phyloP scores from a whole-genome alignment of 2,329 filamentous ascomycete genomes.

The Phaeosphaeriaceae sp. region DNA sequence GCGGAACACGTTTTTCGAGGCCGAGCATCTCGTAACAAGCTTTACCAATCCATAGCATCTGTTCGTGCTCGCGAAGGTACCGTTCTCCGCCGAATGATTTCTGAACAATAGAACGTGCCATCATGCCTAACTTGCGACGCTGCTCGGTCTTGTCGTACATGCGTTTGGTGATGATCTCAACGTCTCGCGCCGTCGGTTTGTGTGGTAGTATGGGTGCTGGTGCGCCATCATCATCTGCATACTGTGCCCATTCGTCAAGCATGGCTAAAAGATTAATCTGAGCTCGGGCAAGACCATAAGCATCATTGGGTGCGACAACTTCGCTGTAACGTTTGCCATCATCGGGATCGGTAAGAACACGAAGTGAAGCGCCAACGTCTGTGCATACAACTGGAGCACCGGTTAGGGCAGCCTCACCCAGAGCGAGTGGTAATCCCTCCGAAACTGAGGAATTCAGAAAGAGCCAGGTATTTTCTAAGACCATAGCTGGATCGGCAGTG shows the following conservation, averaged over 20 bases:
- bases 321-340: conserved; percentile 61
- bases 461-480: conserved; percentile 51
- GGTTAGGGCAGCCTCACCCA: conserved; percentile 64
- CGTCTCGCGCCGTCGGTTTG: conserved; percentile 58
- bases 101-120: conserved; percentile 63
- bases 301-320: conserved; percentile 69
- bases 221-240: conserved; percentile 58
- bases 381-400: conserved; percentile 64
- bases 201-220: conserved; percentile 54
- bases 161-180: conserved; percentile 60
- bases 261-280: conserved; percentile 68
- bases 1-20: conserved; percentile 30
- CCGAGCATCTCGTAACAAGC: conserved; percentile 44
- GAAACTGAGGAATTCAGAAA: conserved; percentile 63
- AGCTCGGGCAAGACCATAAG: conserved; percentile 64
- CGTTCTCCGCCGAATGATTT: conserved; percentile 65
- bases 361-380: conserved; percentile 62
- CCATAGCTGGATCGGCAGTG: conserved; percentile 60
- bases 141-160: conserved; percentile 67
- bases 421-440: conserved; percentile 62
- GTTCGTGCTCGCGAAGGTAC: conserved; percentile 67
- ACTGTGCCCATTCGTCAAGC: conserved; percentile 66
- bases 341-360: conserved; percentile 62
- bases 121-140: conserved; percentile 64
- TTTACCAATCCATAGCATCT: conserved; percentile 53